Conservation (phyloP, 2,329 filamentous ascomycete genomes). For the Phoma sp. region DNA sequence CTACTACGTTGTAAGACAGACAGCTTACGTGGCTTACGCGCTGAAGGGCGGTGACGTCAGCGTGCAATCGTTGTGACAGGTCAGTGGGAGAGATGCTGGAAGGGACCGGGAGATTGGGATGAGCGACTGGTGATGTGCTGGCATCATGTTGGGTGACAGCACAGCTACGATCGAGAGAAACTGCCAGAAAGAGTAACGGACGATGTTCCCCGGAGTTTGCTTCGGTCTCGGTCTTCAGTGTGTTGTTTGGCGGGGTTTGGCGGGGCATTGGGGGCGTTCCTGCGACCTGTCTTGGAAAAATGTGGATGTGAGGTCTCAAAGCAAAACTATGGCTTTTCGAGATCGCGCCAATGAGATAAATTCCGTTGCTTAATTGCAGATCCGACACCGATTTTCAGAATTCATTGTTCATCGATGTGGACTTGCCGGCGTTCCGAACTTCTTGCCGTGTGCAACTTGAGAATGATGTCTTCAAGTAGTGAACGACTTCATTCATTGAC, state of each 20-base stretch:
- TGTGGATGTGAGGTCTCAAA: conserved; percentile 3
- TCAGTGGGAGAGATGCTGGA: neutral
- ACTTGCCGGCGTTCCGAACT: neutral
- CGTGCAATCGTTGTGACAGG: conserved; percentile 4
- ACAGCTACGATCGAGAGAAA: neutral
- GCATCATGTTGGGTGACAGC: neutral
- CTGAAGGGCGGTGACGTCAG: conserved; percentile 13
- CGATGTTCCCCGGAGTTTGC: conserved; percentile 1
- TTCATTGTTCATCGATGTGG: neutral
- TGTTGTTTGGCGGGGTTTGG: conserved; percentile 11
- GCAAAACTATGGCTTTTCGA: neutral
- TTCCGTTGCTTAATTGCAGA: neutral
- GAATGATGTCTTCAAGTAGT: neutral
- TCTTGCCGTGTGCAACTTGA: neutral
- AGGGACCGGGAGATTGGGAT: conserved; percentile 4
- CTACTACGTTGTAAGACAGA: conserved; percentile 3
- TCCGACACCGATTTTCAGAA: neutral
- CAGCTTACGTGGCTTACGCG: conserved; percentile 15
- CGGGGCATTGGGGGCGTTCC: conserved; percentile 7
- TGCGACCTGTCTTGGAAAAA: conserved; percentile 1
- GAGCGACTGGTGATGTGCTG: neutral
- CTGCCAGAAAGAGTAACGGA: neutral
- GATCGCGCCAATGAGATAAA: neutral
- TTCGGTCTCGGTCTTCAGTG: neutral
- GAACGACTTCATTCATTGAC: neutral